A percentile compares a stretch with the other conserved stretches of the same genome.
These are phyloP conservation scores for Lactarius indigo DNA, from an alignment of 768 basidiomycete species.

Conservation along the genomic window DNA sequence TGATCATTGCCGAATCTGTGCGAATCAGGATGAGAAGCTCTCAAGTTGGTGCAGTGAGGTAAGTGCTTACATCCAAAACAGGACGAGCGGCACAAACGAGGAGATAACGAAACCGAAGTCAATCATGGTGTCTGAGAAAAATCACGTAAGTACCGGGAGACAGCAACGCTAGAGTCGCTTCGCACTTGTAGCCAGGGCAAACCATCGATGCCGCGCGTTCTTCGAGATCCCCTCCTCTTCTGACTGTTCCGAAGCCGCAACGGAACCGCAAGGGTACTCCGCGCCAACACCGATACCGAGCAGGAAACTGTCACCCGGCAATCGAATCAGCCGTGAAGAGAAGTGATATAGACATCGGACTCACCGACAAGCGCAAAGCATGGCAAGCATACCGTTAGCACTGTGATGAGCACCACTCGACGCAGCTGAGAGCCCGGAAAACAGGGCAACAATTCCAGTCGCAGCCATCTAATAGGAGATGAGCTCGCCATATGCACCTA, in stretches of 20 bases:
- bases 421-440: slow-evolving; percentile 79
- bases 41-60: not conserved
- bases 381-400: slow-evolving; percentile 65
- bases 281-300: slow-evolving; percentile 87
- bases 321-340: not conserved
- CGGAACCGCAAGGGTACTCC: slow-evolving; percentile 88
- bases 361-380: slow-evolving; percentile 77
- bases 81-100: slow-evolving; percentile 77
- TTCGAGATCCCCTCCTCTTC: slow-evolving; percentile 78
- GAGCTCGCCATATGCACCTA: not conserved
- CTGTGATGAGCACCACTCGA: slow-evolving; percentile 75
- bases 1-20: slow-evolving; percentile 71
- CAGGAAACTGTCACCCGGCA: slow-evolving; percentile 56
- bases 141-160: slow-evolving; percentile 12
- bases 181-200: slow-evolving; percentile 85
- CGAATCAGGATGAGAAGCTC: slow-evolving; percentile 5
- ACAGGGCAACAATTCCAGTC: slow-evolving; percentile 78
- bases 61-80: slow-evolving; percentile 77
- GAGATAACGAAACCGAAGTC: slow-evolving; percentile 78
- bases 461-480: slow-evolving; percentile 60
- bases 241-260: slow-evolving; percentile 85
- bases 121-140: slow-evolving; percentile 68
- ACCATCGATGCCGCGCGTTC: slow-evolving; percentile 80
- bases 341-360: slow-evolving; percentile 18
- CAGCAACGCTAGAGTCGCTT: slow-evolving; percentile 7